Evolutionary conservation across 2,329 filamentous ascomycete genomes (phyloP).

Genomic region (Emmonsiellopsis sp.): DNA sequence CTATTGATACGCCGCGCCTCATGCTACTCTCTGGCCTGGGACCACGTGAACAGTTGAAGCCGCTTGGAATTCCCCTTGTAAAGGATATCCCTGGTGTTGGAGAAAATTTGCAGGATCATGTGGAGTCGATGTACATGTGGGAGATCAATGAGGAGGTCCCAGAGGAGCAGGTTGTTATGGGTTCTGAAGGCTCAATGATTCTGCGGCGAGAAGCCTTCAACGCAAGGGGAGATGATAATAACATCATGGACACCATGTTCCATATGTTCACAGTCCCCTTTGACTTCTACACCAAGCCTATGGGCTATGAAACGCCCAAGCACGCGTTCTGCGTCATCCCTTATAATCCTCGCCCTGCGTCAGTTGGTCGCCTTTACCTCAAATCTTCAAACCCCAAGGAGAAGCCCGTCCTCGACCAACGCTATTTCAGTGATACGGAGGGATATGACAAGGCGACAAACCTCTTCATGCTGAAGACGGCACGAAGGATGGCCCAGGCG

Average conservation of each 20-base stretch:
- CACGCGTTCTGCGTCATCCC: not conserved
- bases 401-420: not conserved
- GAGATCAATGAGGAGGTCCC: not conserved
- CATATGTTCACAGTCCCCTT: not conserved
- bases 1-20: not conserved
- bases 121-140: not conserved
- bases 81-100: not conserved
- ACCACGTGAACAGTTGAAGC: not conserved
- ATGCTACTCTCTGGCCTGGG: not conserved
- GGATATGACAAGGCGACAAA: not conserved
- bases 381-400: not conserved
- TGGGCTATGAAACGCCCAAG: not conserved
- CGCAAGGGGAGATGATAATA: not conserved
- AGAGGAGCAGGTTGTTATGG: not conserved
- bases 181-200: not conserved
- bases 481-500: not conserved
- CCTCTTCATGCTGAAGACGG: not conserved
- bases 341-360: not conserved
- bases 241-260: not conserved
- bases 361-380: not conserved
- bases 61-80: not conserved
- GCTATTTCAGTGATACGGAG: not conserved
- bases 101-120: not conserved
- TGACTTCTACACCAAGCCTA: not conserved
- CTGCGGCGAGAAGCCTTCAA: not conserved